phyloP scores from a whole-genome alignment of 129 eudicot species.

The Lonicera japonica region DNA sequence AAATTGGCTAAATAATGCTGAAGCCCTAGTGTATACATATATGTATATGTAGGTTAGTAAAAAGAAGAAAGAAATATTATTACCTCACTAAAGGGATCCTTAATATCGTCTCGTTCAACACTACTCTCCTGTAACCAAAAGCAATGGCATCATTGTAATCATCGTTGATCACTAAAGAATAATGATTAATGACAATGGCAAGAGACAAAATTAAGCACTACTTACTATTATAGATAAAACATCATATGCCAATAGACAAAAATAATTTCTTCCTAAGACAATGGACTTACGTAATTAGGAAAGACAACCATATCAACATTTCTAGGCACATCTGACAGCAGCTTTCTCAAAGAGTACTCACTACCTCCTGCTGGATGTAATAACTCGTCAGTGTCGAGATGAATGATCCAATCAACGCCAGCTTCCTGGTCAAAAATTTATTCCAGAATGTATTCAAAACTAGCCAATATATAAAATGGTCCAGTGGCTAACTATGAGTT shows the following conservation, averaged over 20 bases:
- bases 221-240: neutral
- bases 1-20: too few relatives aligned
- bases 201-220: too few relatives aligned
- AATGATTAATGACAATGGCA: neutral
- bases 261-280: too few relatives aligned
- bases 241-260: neutral
- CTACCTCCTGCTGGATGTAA: slow-evolving; percentile 63
- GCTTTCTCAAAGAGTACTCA: slow-evolving; percentile 53
- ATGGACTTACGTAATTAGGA: slow-evolving; percentile 62
- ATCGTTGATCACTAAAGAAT: neutral
- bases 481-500: too few relatives aligned
- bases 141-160: neutral
- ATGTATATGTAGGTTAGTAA: too few relatives aligned
- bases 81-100: slow-evolving; percentile 69
- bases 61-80: too few relatives aligned
- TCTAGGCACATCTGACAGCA: slow-evolving; percentile 39
- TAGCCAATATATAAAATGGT: neutral
- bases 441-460: neutral
- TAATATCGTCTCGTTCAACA: slow-evolving; percentile 56
- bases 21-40: too few relatives aligned
- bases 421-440: slow-evolving; percentile 26
- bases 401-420: slow-evolving; percentile 67
- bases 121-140: slow-evolving; percentile 47
- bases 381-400: slow-evolving; percentile 70
- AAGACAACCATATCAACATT: slow-evolving; percentile 60